Evolutionary conservation across 768 basidiomycete species (phyloP).

Genomic region (Mycena rosella): DNA sequence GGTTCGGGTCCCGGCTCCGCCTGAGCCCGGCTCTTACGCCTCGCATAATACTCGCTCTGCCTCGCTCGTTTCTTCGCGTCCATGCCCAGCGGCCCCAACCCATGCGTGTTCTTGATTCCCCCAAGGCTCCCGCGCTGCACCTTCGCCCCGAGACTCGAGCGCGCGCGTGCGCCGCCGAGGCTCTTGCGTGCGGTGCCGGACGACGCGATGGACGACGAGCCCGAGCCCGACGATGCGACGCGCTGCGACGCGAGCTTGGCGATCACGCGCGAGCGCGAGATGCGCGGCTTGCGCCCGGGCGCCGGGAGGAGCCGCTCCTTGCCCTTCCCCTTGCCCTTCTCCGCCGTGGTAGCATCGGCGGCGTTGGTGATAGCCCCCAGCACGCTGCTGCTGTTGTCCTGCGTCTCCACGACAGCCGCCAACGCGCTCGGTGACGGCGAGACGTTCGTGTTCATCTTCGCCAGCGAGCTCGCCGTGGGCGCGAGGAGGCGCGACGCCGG

Average conservation of each 20-base stretch:
- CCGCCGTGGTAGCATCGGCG: constrained; percentile 30
- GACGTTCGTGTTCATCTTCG: constrained; percentile 60
- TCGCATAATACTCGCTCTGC: constrained; percentile 77
- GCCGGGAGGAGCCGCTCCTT: constrained; percentile 58
- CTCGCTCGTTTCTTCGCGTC: constrained; percentile 80
- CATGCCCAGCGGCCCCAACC: constrained; percentile 55
- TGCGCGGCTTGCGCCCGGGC: constrained; percentile 73
- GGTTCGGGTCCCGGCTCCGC: constrained; percentile 8
- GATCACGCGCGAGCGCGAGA: constrained; percentile 86
- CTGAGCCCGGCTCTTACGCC: constrained; percentile 65
- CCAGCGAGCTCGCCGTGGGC: constrained; percentile 83
- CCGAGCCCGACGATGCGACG: constrained; percentile 59
- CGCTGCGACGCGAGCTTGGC: constrained; percentile 82
- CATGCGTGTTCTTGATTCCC: constrained; percentile 42
- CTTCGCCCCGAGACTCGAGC: constrained; percentile 68
- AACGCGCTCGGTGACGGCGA: constrained; percentile 30
- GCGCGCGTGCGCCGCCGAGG: constrained; percentile 46
- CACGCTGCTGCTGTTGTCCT: constrained; percentile 27
- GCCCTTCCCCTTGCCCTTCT: constrained; percentile 50
- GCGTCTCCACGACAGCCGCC: constrained; percentile 25
- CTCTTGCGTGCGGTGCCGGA: constrained; percentile 36
- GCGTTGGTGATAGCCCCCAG: constrained; percentile 55
- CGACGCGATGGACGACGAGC: constrained; percentile 42
- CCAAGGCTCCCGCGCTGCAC: constrained; percentile 54
- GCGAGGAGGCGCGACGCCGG: constrained; percentile 66